Percentiles rank a stretch among this genome's conserved stretches.
These are phyloP conservation scores for Cordyceps javanica DNA, from an alignment of 2,329 filamentous ascomycete species.

Conservation along the genomic window DNA sequence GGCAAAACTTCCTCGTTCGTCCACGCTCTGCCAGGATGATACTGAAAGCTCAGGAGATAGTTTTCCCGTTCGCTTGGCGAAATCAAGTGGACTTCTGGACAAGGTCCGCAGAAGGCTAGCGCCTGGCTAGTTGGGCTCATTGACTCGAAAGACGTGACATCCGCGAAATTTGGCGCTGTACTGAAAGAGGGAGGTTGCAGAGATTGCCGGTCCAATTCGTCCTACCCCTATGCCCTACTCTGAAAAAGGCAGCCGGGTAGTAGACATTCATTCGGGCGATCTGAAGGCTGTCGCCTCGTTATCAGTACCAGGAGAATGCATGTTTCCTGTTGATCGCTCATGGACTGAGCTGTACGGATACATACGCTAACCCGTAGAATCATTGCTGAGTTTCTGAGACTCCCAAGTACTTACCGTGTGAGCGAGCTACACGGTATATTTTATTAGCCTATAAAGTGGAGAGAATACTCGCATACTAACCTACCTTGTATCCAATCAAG, in stretches of 20 bases:
- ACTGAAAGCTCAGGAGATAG: background rate
- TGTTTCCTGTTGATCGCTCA: background rate
- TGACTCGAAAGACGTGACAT: slow-evolving; percentile 2
- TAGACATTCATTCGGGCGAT: background rate
- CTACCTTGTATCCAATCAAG: no score
- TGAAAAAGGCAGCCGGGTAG: slow-evolving; percentile 6
- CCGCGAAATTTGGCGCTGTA: slow-evolving; percentile 8
- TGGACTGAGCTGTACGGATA: background rate
- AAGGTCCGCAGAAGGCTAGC: background rate
- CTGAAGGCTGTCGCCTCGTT: background rate
- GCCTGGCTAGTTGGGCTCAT: background rate
- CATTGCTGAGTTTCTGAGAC: no score
- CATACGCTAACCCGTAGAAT: no score
- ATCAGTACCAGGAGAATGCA: background rate
- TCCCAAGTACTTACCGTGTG: no score
- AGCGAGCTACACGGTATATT: no score
- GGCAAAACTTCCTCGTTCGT: background rate
- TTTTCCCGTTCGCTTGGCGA: background rate
- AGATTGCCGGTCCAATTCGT: background rate
- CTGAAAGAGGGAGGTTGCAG: slow-evolving; percentile 11
- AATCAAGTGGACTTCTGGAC: background rate
- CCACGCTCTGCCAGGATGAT: background rate
- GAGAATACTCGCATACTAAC: no score
- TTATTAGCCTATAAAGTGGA: no score
- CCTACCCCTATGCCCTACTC: slow-evolving; percentile 1